Base-by-base conservation (phyloP, 1,284 basidiomycete species). In the Boletus semigastroideus region DNA sequence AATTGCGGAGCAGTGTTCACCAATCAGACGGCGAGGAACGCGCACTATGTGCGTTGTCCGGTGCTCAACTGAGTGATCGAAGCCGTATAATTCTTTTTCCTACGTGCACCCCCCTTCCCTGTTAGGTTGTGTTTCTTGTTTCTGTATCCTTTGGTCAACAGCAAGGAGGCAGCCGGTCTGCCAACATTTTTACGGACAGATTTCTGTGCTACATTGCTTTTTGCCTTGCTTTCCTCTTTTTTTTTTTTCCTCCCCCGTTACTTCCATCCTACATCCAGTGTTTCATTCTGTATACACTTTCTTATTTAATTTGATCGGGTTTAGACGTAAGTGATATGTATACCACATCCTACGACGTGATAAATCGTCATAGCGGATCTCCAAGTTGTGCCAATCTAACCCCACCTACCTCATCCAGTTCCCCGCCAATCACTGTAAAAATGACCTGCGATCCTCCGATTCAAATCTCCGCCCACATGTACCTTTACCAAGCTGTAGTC, bases 401-500 rank as follows among this genome's bases (percentile, higher is more conserved):
- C 28, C 14, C 37, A 22, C 27, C 22, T n/a, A 34, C 12, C 28
- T 14, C 37, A 22, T 31, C 22, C 19, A 56, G 31, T 37, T 40
- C 38, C 31, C n/a, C 19, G 38, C 14, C 17, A 49, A 58, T 62
- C 33, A 16, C 7, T 14, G 33, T 16, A 16, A 33, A 25, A 25
- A 25, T 38, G 38, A 43, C 11, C 3, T 16, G 17, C 31, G 43
- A 59, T 46, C 36, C 8, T 34, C 37, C 31, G 47, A 64, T 57
- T n/a, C 5, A 17, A 44, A 52, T 56, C 40, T 50, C 48, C 51
- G 48, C 5, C 8, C 34, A 38, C 51, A 58, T 40, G 49, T 41
- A 20, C 46, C 45, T 49, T 7, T 40, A 54, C 64, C 63, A 69
- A 67, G 66, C 63, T 65, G 63, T 64, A 59, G 51, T 63, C 30